Evolutionary conservation across 768 basidiomycete species (phyloP).

Genomic region (Pleurotus tuoliensis): DNA sequence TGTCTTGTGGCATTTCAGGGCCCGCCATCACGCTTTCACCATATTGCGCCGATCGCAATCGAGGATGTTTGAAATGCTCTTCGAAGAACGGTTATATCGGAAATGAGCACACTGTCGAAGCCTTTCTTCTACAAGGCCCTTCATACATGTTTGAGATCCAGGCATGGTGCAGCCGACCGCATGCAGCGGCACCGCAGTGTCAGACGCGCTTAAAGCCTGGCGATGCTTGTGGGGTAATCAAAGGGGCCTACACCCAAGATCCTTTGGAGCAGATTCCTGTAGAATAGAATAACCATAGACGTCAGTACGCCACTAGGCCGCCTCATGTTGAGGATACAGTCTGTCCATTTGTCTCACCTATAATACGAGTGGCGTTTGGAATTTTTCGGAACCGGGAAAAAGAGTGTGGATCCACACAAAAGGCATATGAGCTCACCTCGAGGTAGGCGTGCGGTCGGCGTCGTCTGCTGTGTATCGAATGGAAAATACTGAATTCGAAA

Average conservation of each 20-base stretch:
- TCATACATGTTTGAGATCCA: neutral
- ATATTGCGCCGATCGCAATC: conserved; percentile 2
- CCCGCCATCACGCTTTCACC: conserved; percentile 15
- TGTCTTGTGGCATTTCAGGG: conserved; percentile 27
- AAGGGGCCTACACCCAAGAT: too few relatives aligned
- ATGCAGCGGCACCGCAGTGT: too few relatives aligned
- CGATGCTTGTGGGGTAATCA: neutral
- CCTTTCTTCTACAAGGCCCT: neutral
- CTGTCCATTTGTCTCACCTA: neutral
- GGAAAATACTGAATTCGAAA: too few relatives aligned
- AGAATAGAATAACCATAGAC: neutral
- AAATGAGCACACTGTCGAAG: neutral
- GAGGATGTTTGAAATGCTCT: neutral
- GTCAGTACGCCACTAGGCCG: neutral
- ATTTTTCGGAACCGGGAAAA: too few relatives aligned
- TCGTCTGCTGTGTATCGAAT: too few relatives aligned
- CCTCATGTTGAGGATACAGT: neutral
- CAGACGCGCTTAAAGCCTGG: too few relatives aligned
- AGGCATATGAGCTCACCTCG: too few relatives aligned
- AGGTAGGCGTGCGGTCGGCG: too few relatives aligned
- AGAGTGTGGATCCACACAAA: too few relatives aligned
- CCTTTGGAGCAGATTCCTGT: too few relatives aligned
- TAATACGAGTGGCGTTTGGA: neutral
- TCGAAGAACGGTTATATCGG: neutral
- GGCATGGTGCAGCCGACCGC: too few relatives aligned